Percentiles rank a stretch among this genome's conserved stretches.
phyloP scores from a whole-genome alignment of 164 flowering plant genomes.

The Hamamelis virginiana region DNA sequence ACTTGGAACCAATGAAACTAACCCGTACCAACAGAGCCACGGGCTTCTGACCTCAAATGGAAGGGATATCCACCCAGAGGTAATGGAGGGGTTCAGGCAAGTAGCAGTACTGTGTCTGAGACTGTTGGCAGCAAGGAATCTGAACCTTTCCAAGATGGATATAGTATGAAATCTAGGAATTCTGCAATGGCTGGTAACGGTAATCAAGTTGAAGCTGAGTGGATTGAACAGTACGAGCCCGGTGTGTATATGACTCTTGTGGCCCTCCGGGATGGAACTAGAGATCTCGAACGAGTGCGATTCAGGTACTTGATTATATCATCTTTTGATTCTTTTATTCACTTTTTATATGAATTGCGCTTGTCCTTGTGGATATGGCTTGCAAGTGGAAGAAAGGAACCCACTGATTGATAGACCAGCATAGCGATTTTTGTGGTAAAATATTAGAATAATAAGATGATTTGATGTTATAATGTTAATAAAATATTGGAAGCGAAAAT shows the following conservation, averaged over 20 bases:
- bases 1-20: slow-evolving; percentile 22
- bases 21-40: slow-evolving; percentile 19
- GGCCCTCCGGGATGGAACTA: slow-evolving; percentile 67
- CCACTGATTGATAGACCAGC: not conserved
- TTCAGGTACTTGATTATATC: slow-evolving; percentile 57
- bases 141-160: slow-evolving; percentile 38
- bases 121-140: slow-evolving; percentile 32
- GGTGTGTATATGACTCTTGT: slow-evolving; percentile 85
- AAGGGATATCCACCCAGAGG: slow-evolving; percentile 30
- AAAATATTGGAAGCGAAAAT: not conserved
- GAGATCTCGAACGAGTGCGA: slow-evolving; percentile 86
- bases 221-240: slow-evolving; percentile 88
- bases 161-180: slow-evolving; percentile 32
- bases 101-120: slow-evolving; percentile 28
- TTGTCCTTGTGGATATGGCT: not conserved
- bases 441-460: not conserved
- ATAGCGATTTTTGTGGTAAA: not conserved
- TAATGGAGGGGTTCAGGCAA: slow-evolving; percentile 23
- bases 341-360: not conserved
- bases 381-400: not conserved
- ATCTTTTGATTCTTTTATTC: not conserved
- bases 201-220: slow-evolving; percentile 67
- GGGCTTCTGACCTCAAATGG: slow-evolving; percentile 23
- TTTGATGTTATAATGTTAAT: not conserved
- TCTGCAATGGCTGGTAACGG: slow-evolving; percentile 23